These are phyloP conservation scores for Penicillium vulpinum DNA, from an alignment of 2,329 filamentous ascomycete genomes.

Conservation along the genomic window DNA sequence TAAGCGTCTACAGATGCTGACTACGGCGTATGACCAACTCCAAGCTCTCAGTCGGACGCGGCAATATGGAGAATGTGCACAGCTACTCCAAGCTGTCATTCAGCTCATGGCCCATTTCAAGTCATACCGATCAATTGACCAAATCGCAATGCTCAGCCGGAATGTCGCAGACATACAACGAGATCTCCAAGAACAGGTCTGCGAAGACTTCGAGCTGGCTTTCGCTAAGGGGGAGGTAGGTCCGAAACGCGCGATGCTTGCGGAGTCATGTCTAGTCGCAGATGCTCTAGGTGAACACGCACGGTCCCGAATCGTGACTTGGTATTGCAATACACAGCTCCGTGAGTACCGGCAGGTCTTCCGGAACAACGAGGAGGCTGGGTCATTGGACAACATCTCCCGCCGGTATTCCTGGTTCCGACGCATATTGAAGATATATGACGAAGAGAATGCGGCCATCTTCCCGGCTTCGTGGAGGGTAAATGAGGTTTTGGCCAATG, in stretches of 20 bases:
- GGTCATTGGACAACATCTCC: slow-evolving; percentile 93
- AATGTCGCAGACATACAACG: slow-evolving; percentile 92
- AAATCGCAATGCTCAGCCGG: slow-evolving; percentile 89
- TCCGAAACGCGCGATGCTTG: slow-evolving; percentile 67
- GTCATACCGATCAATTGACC: slow-evolving; percentile 94
- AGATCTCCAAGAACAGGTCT: slow-evolving; percentile 94
- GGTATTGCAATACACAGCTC: slow-evolving; percentile 97
- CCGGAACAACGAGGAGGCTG: slow-evolving; percentile 92
- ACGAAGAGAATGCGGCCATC: slow-evolving; percentile 84
- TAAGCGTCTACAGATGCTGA: slow-evolving; percentile 97
- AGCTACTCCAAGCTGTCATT: slow-evolving; percentile 88
- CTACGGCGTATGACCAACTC: slow-evolving; percentile 97
- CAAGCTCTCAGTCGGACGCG: slow-evolving; percentile 76
- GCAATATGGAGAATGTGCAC: slow-evolving; percentile 93
- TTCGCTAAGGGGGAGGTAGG: slow-evolving; percentile 86
- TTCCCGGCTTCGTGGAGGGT: slow-evolving; percentile 89
- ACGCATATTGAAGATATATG: slow-evolving; percentile 91
- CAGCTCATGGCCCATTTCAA: slow-evolving; percentile 99
- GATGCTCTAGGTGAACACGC: slow-evolving; percentile 91
- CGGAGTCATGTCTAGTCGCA: slow-evolving; percentile 90
- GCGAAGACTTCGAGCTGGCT: slow-evolving; percentile 94
- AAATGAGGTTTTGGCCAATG: slow-evolving; percentile 82
- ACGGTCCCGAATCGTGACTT: slow-evolving; percentile 77
- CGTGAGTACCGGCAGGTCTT: slow-evolving; percentile 96
- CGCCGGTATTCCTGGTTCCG: slow-evolving; percentile 95